Evolutionary conservation across 1,139 yeast species (phyloP), one percentile per base, ranked within the genome.

Genomic region (Suhomyces wounanorum): DNA sequence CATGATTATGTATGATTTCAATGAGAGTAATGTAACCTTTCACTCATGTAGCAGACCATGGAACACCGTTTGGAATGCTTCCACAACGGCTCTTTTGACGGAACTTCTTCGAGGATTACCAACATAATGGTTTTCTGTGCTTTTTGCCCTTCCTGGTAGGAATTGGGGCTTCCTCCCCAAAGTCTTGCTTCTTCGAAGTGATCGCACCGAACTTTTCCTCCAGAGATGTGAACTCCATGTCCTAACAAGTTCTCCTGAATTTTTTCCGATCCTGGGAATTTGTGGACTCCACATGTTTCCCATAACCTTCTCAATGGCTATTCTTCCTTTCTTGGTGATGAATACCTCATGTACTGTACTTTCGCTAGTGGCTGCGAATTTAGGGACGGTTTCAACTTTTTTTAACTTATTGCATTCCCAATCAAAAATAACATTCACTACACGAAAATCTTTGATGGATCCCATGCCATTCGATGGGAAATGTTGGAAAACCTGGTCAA

Each of bases 11-110:
- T 40, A 40, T 25, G 42, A 40, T 40, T 16, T 40, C 30, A 40
- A 40, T 40, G 42, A 26, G 26, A 40, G 42, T 40, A 40, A 40
- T 28, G 33, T 23, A 16, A 25, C 30, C 42, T 26, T 40, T 40
- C 33, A 26, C 16, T 17, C 17, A 6, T 40, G 42, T 40, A 40
- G 42, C 21, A 6, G 25, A 14, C 41, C 16, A 17, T 28, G 21
- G 25, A 40, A 26, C 5, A 40, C 33, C 13, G 33, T 8, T 17
- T 28, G 23, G 13, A 25, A 13, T 17, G 42, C 33, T 2, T 14
- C 17, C n/a, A 10, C 21, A 6, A 40, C 11, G 14, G 28, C 16
- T 10, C 14, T 14, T 17, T 40, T 26, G 42, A 40, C 33, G 8
- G 42, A 40, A 14, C 8, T 10, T 9, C 42, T 16, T 8, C 42